Percentiles rank a stretch among this genome's conserved stretches.
Evolutionary conservation across 202 grass and related monocot species (phyloP).

Genomic region (Bolboschoenoplectus hybrid): DNA sequence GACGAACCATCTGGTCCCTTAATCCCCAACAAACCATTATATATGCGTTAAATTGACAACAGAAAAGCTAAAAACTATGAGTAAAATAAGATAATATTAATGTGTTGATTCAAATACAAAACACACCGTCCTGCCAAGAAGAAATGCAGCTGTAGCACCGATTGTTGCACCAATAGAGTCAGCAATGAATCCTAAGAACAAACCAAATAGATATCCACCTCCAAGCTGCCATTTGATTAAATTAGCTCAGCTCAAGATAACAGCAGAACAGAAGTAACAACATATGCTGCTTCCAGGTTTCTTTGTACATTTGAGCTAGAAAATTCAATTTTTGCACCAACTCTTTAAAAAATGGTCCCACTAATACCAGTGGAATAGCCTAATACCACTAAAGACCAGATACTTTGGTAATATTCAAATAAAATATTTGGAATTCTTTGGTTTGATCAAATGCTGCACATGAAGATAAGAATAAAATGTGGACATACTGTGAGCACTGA

Average conservation of each 20-base stretch:
- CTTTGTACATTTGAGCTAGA: constrained; percentile 8
- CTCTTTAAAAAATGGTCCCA: not conserved
- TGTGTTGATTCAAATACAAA: constrained; percentile 8
- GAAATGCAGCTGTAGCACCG: constrained; percentile 95
- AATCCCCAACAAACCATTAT: not conserved
- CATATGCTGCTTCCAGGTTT: not conserved
- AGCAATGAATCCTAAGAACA: constrained; percentile 89
- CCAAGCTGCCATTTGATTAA: constrained; percentile 70
- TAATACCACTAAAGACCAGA: not conserved
- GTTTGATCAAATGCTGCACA: constrained; percentile 12
- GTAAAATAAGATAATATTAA: not conserved
- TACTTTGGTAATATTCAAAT: not conserved
- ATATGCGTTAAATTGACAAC: not conserved
- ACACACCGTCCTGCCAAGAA: constrained; percentile 94
- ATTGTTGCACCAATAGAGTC: constrained; percentile 94
- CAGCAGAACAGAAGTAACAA: not conserved
- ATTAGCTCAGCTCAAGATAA: constrained; percentile 17
- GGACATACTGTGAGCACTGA: constrained; percentile 83
- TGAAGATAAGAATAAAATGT: constrained; percentile 19
- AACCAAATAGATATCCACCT: constrained; percentile 93
- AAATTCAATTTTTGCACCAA: not conserved
- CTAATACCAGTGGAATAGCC: constrained; percentile 8
- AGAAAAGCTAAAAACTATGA: not conserved
- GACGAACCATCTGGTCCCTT: not conserved
- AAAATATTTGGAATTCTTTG: constrained; percentile 1